Evolutionary conservation across 176 grass and related monocot genomes (phyloP), one percentile per base, ranked within the genome.

Genomic region (Olyra latifolia): DNA sequence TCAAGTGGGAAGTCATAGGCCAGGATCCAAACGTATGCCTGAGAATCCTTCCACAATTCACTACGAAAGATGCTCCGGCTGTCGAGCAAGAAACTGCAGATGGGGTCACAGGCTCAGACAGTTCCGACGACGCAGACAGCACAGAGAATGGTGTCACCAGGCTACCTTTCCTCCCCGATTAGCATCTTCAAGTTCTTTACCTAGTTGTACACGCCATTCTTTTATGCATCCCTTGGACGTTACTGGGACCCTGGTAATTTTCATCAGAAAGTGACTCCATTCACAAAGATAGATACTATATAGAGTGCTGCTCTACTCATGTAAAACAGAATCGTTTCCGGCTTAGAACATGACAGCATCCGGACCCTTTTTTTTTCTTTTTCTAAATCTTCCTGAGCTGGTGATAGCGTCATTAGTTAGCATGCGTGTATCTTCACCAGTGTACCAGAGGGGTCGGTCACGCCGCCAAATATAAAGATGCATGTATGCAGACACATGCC

Each of bases 81-180:
- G 44, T 7, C 11, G 46, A 71, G 22, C 46, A 72, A 71, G 89
- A 53, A 57, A 60, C 54, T 63, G 22, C 64, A 3, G 44, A 41
- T 16, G 59, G 35, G 58, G 28, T 63, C 17, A 48, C 53, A 46
- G 78, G 84, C 68, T 72, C 78, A 52, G 83, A 69, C 59, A 58
- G 49, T 29, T 59, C 57, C 1, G 80, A 85, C 29, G 84, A 53
- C 76, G 62, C n/a, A 71, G 75, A 76, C 69, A 22, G 47, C 50
- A 71, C 84, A 16, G 81, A 95, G 77, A 89, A 81, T 60, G 84
- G 81, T 8, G 40, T 85, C 49, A 43, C 79, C 71, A 93, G 86
- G 71, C 85, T 95, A 59, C 96, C 86, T 46, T 78, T 78, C 45
- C 88, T 95, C 48, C 86, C 80, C 0, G 90, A 98, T 19, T 99